Evolutionary conservation across 1,284 basidiomycete genomes (phyloP), one percentile per base, ranked within the genome.

Genomic region (Sanghuangporus sanghuang): DNA sequence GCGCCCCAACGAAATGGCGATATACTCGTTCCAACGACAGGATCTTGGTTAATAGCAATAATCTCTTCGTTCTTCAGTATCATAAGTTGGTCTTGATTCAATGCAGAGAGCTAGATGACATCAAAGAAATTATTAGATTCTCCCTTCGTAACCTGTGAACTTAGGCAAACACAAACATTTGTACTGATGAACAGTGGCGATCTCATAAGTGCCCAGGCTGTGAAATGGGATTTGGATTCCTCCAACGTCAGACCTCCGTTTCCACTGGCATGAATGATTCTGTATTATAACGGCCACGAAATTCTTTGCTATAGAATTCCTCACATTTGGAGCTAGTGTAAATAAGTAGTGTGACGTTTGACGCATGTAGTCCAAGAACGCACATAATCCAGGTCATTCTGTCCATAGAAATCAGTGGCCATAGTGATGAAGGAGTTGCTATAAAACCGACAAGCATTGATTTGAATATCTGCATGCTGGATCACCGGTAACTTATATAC

Each of bases 1-100:
- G 81, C 69, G 6, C 87, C 86, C 87, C 87, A 88, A 67, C 85
- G 76, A 76, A 88, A 89, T 9, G 87, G 86, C 35, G 83, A 79
- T 61, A 87, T 77, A 38, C 80, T 79, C 9, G 81, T 83, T 2
- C 86, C 87, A 49, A 84, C 77, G 0, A 84, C 82, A 0, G 82
- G 78, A 69, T 89, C 86, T 71, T 89, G 87, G 70, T 87, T 86
- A 68, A 89, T 86, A 11, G 83, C 86, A 36, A 89, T 79, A 59
- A 89, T 82, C 71, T 89, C 86, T 48, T 68, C 70, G 71, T 88
- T 89, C 69, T 76, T 85, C 53, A 88, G 74, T 67, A 88, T 83
- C 44, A 76, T 75, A 1, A 89, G 72, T 11, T 79, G 78, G 58
- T 82, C 76, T 23, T 79, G 68, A 21, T 80, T 80, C 50, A 81